A percentile compares a stretch with the other conserved stretches of the same genome.
Evolutionary conservation across 106 monocot species (phyloP).

Genomic region (Iris macrosiphon): DNA sequence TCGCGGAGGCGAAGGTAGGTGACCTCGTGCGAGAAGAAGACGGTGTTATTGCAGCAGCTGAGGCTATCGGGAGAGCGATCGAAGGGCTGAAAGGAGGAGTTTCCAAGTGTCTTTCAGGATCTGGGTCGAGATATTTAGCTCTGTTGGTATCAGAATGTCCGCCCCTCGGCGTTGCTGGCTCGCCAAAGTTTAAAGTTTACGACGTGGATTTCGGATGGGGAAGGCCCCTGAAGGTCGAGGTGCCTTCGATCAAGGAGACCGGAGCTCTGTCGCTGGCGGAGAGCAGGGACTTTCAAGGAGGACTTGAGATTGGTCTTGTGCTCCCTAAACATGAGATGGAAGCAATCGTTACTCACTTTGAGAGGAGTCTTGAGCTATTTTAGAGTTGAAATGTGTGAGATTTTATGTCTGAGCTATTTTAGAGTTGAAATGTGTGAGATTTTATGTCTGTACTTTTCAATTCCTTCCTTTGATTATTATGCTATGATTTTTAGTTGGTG

Average conservation of each 20-base stretch:
- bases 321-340: constrained; percentile 10
- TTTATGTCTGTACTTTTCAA: too few relatives aligned
- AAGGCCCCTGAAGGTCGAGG: constrained; percentile 15
- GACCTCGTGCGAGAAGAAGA: constrained; percentile 2
- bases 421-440: too few relatives aligned
- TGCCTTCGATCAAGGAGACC: constrained; percentile 7
- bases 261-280: constrained; percentile 13
- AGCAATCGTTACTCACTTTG: too few relatives aligned
- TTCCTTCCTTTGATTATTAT: too few relatives aligned
- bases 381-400: too few relatives aligned
- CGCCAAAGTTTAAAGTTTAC: constrained; percentile 16
- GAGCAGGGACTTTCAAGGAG: constrained; percentile 2
- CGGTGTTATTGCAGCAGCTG: constrained; percentile 12
- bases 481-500: too few relatives aligned
- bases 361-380: too few relatives aligned
- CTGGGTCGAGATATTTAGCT: background rate
- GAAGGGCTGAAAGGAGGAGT: background rate
- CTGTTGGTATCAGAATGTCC: background rate
- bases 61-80: constrained; percentile 6
- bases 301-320: constrained; percentile 12
- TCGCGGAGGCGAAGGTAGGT: background rate
- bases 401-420: too few relatives aligned
- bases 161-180: constrained; percentile 8
- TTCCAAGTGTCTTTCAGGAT: background rate
- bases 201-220: constrained; percentile 21